Evolutionary conservation across 768 basidiomycete species (phyloP), one percentile per base, ranked within the genome.

Genomic region (Tylopilus subfusipes): DNA sequence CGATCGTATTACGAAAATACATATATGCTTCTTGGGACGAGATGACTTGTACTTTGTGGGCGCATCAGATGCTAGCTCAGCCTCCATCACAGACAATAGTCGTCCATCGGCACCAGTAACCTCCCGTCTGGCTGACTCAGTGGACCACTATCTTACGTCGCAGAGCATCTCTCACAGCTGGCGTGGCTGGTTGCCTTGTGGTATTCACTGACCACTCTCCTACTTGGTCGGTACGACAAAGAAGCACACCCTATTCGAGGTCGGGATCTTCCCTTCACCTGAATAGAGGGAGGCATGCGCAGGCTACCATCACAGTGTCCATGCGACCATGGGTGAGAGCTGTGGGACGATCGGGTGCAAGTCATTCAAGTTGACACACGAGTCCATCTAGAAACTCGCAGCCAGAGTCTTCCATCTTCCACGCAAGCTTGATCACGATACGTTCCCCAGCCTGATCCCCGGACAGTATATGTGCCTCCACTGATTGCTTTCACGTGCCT

Each of bases 41-140:
- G n/a, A n/a, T 29, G 27, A 14, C 13, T 36, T 16, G 36, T 36
- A 5, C 2, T 19, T n/a, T 18, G 10, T 39, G 42, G 61, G 64
- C 58, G 64, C 61, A 66, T 66, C 63, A 66, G 25, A 47, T 48
- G 30, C 52, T 33, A 6, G 58, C 54, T 18, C 54, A 62, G 52
- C 63, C 52, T 61, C 39, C 50, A 44, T 61, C 42, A 40, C 45
- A 29, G 22, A 38, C 29, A 51, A 64, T 48, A 21, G 46, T 25
- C 30, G 30, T 22, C 27, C 36, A 38, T 7, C 25, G 25, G 25
- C 25, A 7, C 25, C 7, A 27, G 25, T 7, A 3, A 27, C 7
- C 25, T 7, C 7, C 25, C 25, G 25, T 27, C 25, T 3, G 25
- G 25, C 25, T 27, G 25, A 27, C 25, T 27, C 25, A 27, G 7